phyloP scores from a whole-genome alignment of 768 basidiomycete species.

The Coprinellus micaceus region DNA sequence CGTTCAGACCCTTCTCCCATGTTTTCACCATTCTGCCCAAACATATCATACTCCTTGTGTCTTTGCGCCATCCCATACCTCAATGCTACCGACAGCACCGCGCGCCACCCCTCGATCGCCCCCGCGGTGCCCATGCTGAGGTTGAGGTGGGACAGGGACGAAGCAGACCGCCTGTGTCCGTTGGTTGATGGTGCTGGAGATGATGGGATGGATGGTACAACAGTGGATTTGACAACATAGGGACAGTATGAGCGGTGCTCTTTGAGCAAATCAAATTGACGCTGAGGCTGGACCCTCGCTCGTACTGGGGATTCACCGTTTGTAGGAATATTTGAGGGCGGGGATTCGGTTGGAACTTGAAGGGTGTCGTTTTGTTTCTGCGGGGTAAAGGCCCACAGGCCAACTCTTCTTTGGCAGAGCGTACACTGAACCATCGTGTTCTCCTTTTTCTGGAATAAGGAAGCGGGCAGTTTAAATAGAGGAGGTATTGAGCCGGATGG shows the following conservation, averaged over 20 bases:
- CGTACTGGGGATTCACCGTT: no score
- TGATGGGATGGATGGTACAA: conserved; percentile 52
- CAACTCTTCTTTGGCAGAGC: conserved; percentile 75
- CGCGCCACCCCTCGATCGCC: conserved; percentile 74
- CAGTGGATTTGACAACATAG: conserved; percentile 70
- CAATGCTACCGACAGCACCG: conserved; percentile 64
- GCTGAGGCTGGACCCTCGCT: conserved; percentile 29
- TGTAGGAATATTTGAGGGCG: no score
- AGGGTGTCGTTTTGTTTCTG: neutral
- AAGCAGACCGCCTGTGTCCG: conserved; percentile 23
- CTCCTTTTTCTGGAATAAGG: conserved; percentile 34
- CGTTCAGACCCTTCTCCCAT: conserved; percentile 11
- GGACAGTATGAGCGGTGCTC: conserved; percentile 87
- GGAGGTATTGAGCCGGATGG: conserved; percentile 19
- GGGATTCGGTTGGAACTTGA: no score
- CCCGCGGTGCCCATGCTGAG: conserved; percentile 16
- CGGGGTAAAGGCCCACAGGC: conserved; percentile 64
- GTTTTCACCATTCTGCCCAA: conserved; percentile 14
- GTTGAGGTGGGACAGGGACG: conserved; percentile 31
- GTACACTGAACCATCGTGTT: conserved; percentile 58
- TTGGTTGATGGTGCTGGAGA: conserved; percentile 13
- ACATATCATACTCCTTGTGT: conserved; percentile 35
- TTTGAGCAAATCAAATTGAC: conserved; percentile 70
- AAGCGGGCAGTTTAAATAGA: conserved; percentile 26
- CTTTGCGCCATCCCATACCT: conserved; percentile 64